Evolutionary conservation across 2,329 filamentous ascomycete species (phyloP).

Genomic region (Delphinella strobiligena): DNA sequence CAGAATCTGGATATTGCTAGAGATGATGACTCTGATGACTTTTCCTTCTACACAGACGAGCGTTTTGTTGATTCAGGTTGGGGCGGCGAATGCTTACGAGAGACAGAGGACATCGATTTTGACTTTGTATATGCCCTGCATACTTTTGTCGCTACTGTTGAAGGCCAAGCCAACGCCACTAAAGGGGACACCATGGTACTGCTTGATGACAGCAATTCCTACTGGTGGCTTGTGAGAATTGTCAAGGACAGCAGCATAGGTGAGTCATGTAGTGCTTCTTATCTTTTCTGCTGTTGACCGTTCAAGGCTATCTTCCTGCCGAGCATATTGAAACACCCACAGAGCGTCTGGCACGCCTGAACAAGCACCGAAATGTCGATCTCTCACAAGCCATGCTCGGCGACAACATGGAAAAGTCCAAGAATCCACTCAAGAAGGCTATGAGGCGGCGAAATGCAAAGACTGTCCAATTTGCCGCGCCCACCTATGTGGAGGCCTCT

Average conservation of each 20-base stretch:
- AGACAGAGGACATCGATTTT: conserved; percentile 97
- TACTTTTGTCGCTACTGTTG: conserved; percentile 94
- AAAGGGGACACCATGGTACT: conserved; percentile 99
- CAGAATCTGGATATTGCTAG: conserved; percentile 14
- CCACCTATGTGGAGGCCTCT: conserved; percentile 79
- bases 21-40: conserved; percentile 50
- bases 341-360: conserved; percentile 80
- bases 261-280: conserved; percentile 23
- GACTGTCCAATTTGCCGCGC: conserved; percentile 72
- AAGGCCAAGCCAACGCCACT: conserved; percentile 94
- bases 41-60: conserved; percentile 44
- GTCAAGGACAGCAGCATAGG: conserved; percentile 96
- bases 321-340: conserved; percentile 98
- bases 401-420: conserved; percentile 65
- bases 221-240: conserved; percentile 97
- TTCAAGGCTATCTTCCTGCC: conserved; percentile 77
- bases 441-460: conserved; percentile 75
- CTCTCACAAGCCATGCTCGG: conserved; percentile 60
- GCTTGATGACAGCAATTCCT: conserved; percentile 96
- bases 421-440: conserved; percentile 70
- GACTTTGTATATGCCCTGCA: conserved; percentile 98
- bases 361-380: conserved; percentile 97
- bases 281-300: conserved; percentile 11
- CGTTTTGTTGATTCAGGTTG: conserved; percentile 61
- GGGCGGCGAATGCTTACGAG: conserved; percentile 76